A percentile compares a stretch with the other conserved stretches of the same genome.
Evolutionary conservation across 495 filamentous ascomycete genomes (phyloP).

Genomic region (Hyphodiscus hymeniophilus): DNA sequence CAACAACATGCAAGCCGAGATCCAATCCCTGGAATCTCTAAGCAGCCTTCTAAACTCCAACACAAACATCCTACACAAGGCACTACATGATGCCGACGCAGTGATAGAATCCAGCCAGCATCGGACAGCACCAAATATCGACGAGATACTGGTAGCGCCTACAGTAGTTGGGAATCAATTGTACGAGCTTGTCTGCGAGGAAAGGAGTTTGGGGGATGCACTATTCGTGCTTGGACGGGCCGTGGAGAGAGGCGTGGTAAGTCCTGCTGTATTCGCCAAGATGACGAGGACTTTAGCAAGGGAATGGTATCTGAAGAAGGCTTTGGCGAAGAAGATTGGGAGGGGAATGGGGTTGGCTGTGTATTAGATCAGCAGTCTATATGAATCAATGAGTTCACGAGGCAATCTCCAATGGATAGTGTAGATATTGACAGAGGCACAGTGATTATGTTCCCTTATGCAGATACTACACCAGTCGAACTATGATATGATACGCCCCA

Average conservation of each 20-base stretch:
- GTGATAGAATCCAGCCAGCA: slow-evolving; percentile 58
- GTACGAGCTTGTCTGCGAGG: slow-evolving; percentile 80
- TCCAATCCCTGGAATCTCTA: slow-evolving; percentile 59
- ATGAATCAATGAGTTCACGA: background rate
- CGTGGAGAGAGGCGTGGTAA: slow-evolving; percentile 72
- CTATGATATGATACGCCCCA: background rate
- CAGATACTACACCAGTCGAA: background rate
- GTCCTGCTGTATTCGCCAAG: slow-evolving; percentile 74
- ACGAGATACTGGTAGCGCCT: slow-evolving; percentile 87
- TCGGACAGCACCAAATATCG: slow-evolving; percentile 48
- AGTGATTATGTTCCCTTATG: background rate
- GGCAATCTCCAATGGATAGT: background rate
- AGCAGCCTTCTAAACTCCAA: slow-evolving; percentile 65
- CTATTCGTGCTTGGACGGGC: slow-evolving; percentile 78
- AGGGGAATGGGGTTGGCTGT: slow-evolving; percentile 65
- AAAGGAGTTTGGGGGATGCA: slow-evolving; percentile 72
- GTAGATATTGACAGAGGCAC: background rate
- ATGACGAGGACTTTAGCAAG: slow-evolving; percentile 74
- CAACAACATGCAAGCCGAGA: slow-evolving; percentile 58
- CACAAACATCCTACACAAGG: slow-evolving; percentile 64
- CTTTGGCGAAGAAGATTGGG: slow-evolving; percentile 80
- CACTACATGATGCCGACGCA: slow-evolving; percentile 68
- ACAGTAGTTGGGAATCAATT: slow-evolving; percentile 90
- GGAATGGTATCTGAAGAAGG: slow-evolving; percentile 87
- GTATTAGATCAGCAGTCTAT: slow-evolving; percentile 16